A percentile compares a stretch with the other conserved stretches of the same genome.
Evolutionary conservation across 2,329 filamentous ascomycete species (phyloP).

Genomic region (Trichoderma asperellum): DNA sequence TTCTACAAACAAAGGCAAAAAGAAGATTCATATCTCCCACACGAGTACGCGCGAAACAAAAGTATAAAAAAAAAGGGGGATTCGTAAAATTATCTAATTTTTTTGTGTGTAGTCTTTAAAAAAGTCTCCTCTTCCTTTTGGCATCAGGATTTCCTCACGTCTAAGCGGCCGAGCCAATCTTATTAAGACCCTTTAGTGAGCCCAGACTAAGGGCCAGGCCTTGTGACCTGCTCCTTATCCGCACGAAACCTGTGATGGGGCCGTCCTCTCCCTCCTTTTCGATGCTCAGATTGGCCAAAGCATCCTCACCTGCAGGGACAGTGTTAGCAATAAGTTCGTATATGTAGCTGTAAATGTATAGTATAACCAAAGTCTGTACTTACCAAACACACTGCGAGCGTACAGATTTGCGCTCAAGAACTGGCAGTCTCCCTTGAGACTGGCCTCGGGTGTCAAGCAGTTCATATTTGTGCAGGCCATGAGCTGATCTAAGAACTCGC

Average conservation of each 20-base stretch:
- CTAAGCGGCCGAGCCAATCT: slow-evolving; percentile 58
- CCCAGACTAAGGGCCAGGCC: slow-evolving; percentile 91
- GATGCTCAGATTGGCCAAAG: slow-evolving; percentile 94
- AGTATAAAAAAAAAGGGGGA: background rate
- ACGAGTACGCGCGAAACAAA: slow-evolving; percentile 16
- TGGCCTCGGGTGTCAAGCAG: slow-evolving; percentile 94
- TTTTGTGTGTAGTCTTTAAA: slow-evolving; percentile 7
- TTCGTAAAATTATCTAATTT: slow-evolving; percentile 28
- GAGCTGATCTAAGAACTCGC: slow-evolving; percentile 89
- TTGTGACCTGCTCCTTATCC: slow-evolving; percentile 96
- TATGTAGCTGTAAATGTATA: background rate
- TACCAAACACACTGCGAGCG: slow-evolving; percentile 96
- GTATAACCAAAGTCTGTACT: slow-evolving; percentile 45
- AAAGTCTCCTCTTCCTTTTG: slow-evolving; percentile 22
- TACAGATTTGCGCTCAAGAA: slow-evolving; percentile 98
- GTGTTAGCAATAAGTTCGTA: background rate
- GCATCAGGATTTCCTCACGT: slow-evolving; percentile 24
- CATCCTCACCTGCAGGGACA: slow-evolving; percentile 79
- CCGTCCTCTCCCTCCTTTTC: slow-evolving; percentile 96
- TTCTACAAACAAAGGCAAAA: slow-evolving; percentile 17
- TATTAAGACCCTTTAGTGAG: slow-evolving; percentile 91
- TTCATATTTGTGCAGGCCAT: slow-evolving; percentile 99
- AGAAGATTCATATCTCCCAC: background rate
- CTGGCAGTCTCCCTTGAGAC: slow-evolving; percentile 95
- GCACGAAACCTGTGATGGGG: slow-evolving; percentile 93